Evolutionary conservation across 139 green algal species (phyloP).

Genomic region (Chlorella vulgaris): DNA sequence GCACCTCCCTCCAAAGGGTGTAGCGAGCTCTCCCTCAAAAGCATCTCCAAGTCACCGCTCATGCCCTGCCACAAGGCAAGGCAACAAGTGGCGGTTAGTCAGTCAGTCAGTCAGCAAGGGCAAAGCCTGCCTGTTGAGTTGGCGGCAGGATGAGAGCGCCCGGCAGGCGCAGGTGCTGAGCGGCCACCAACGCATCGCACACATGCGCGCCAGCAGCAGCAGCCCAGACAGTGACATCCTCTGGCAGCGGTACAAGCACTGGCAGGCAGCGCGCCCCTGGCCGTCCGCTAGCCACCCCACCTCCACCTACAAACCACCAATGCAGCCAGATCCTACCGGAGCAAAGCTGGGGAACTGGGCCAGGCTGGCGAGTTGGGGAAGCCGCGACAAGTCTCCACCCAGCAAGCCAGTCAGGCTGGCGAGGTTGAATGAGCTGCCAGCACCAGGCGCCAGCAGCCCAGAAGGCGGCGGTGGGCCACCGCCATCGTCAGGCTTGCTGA

Average conservation of each 20-base stretch:
- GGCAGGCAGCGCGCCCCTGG: no score
- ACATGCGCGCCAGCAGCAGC: background rate
- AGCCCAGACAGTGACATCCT: background rate
- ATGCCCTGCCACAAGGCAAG: background rate
- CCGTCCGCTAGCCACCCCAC: no score
- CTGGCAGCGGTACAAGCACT: no score
- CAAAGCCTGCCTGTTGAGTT: background rate
- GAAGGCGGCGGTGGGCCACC: no score
- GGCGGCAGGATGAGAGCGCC: background rate
- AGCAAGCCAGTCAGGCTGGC: conserved; percentile 27
- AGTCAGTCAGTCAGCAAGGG: no score
- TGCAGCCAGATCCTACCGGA: background rate
- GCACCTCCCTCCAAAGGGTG: background rate
- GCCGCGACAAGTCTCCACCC: conserved; percentile 30
- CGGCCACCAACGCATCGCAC: no score
- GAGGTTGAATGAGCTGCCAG: conserved; percentile 24
- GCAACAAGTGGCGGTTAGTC: background rate
- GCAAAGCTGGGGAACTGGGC: conserved; percentile 36
- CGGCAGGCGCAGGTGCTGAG: no score
- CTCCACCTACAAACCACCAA: no score
- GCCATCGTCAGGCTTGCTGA: background rate
- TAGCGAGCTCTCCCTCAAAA: conserved; percentile 39
- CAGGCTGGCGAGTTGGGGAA: conserved; percentile 29
- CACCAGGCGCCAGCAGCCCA: no score
- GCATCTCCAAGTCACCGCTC: conserved; percentile 51